Evolutionary conservation across 306 rosid species (phyloP).

Genomic region (Citrullus mucosospermus): DNA sequence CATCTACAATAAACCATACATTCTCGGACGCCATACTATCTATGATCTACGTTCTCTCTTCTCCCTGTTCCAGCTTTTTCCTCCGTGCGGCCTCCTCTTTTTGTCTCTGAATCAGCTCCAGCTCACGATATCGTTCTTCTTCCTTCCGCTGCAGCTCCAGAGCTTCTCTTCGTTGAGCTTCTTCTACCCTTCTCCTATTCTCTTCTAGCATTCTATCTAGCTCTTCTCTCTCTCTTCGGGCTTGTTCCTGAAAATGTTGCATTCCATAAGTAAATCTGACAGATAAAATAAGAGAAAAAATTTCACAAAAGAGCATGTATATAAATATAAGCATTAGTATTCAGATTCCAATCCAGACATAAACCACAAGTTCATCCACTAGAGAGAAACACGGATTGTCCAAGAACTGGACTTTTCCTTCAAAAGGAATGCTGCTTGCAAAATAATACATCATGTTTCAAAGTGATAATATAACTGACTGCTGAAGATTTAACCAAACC

Average conservation of each 20-base stretch:
- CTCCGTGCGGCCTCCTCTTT: slow-evolving; percentile 76
- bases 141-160: slow-evolving; percentile 65
- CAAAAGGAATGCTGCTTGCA: background rate
- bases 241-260: slow-evolving; percentile 40
- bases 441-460: background rate
- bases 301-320: background rate
- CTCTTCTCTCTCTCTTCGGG: slow-evolving; percentile 80
- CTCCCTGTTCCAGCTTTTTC: slow-evolving; percentile 67
- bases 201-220: slow-evolving; percentile 87
- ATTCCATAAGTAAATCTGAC: background rate
- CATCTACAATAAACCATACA: background rate
- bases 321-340: background rate
- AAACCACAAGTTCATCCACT: background rate
- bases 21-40: slow-evolving; percentile 16
- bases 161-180: slow-evolving; percentile 80
- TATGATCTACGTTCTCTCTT: slow-evolving; percentile 19
- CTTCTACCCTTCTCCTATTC: slow-evolving; percentile 85
- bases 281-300: background rate
- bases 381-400: background rate
- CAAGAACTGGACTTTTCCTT: background rate
- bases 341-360: background rate
- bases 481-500: background rate
- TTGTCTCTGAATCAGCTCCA: slow-evolving; percentile 70
- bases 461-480: background rate
- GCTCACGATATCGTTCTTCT: slow-evolving; percentile 71